phyloP scores from a whole-genome alignment of 2,329 filamentous ascomycete species.

The Monosporascus sp. region DNA sequence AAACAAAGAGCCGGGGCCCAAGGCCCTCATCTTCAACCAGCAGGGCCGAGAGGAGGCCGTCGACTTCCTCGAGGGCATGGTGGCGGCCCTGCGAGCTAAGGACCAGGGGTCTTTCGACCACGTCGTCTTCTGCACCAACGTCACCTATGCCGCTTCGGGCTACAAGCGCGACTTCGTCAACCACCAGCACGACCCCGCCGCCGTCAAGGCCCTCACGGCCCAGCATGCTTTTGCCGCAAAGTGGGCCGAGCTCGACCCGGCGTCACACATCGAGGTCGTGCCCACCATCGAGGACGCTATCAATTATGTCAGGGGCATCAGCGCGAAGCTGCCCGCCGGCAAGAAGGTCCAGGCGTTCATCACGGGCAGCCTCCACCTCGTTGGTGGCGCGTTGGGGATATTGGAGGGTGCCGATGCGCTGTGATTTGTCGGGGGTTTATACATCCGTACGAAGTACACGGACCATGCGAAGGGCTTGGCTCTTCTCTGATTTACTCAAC shows the following conservation, averaged over 20 bases:
- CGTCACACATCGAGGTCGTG: conserved; percentile 39
- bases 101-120: conserved; percentile 54
- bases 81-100: conserved; percentile 29
- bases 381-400: conserved; percentile 49
- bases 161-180: conserved; percentile 56
- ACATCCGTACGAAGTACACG: not conserved
- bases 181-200: conserved; percentile 44
- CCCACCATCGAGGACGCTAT: conserved; percentile 54
- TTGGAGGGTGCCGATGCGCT: conserved; percentile 42
- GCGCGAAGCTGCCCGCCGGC: conserved; percentile 22
- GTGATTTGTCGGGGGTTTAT: conserved; percentile 12
- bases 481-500: too few species aligned
- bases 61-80: conserved; percentile 46
- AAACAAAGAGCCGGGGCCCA: conserved; percentile 17
- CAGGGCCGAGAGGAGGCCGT: conserved; percentile 52
- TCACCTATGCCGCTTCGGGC: conserved; percentile 45
- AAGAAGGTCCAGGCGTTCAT: conserved; percentile 44
- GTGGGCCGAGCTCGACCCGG: conserved; percentile 44
- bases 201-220: conserved; percentile 45
- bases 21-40: conserved; percentile 84
- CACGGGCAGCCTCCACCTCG: conserved; percentile 59
- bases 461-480: not conserved
- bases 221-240: conserved; percentile 49
- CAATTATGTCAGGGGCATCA: conserved; percentile 36
- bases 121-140: conserved; percentile 79